Evolutionary conservation across 805 yeast species (phyloP).

Genomic region (Teunomyces gatunensis): DNA sequence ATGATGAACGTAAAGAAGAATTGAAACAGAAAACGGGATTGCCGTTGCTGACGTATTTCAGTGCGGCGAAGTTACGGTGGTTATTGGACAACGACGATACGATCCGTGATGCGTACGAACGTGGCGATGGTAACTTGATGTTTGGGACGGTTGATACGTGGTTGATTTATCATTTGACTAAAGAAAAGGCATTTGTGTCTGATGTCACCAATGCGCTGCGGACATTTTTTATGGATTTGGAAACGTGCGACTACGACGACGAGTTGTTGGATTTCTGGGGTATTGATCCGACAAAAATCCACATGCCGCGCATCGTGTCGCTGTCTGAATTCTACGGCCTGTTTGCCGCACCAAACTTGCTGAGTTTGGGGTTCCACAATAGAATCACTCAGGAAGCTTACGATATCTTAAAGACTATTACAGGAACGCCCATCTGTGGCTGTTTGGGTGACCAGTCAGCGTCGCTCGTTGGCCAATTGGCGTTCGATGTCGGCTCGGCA

Average conservation of each 20-base stretch:
- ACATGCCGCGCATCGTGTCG: slow-evolving; percentile 74
- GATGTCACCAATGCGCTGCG: slow-evolving; percentile 92
- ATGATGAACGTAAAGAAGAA: slow-evolving; percentile 53
- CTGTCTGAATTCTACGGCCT: slow-evolving; percentile 77
- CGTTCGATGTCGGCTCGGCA: slow-evolving; percentile 78
- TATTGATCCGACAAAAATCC: slow-evolving; percentile 62
- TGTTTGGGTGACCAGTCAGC: slow-evolving; percentile 95
- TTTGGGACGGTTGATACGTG: slow-evolving; percentile 95
- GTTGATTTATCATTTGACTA: slow-evolving; percentile 82
- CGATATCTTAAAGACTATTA: slow-evolving; percentile 47
- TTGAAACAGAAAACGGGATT: slow-evolving; percentile 73
- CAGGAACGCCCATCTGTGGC: slow-evolving; percentile 76
- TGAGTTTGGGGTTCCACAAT: slow-evolving; percentile 49
- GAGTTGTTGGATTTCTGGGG: slow-evolving; percentile 77
- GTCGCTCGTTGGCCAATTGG: slow-evolving; percentile 89
- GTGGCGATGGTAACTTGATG: slow-evolving; percentile 70
- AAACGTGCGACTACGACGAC: slow-evolving; percentile 71
- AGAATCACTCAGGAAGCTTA: slow-evolving; percentile 51
- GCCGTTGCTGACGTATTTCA: slow-evolving; percentile 87
- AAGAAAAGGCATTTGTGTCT: slow-evolving; percentile 66
- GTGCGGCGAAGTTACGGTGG: slow-evolving; percentile 90
- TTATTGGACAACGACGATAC: slow-evolving; percentile 72
- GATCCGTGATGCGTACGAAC: slow-evolving; percentile 65
- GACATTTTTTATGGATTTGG: slow-evolving; percentile 84
- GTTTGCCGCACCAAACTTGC: slow-evolving; percentile 59